These are phyloP conservation scores for Tulasnella sp. DNA, from an alignment of 768 basidiomycete species.

Conservation along the genomic window DNA sequence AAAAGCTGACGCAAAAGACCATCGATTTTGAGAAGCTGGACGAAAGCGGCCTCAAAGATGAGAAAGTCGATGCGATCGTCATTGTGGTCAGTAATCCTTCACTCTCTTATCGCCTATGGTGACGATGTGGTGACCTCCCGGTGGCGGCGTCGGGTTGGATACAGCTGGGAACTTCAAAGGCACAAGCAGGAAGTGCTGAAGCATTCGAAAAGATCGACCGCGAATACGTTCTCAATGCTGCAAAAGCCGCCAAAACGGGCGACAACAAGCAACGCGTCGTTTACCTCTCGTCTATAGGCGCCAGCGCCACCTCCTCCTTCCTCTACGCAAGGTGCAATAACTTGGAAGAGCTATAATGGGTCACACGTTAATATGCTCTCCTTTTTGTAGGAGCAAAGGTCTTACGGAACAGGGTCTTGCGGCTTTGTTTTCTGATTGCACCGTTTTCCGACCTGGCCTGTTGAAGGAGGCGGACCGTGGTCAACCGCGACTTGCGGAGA, in stretches of 20 bases:
- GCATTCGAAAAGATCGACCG: constrained; percentile 71
- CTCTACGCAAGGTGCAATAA: constrained; percentile 48
- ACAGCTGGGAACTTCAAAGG: constrained; percentile 58
- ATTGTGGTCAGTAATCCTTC: constrained; percentile 46
- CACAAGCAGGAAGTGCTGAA: constrained; percentile 56
- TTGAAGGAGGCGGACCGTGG: constrained; percentile 48
- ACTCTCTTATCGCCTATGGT: constrained; percentile 32
- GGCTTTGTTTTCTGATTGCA: constrained; percentile 59
- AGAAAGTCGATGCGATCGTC: constrained; percentile 70
- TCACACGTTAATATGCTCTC: not conserved
- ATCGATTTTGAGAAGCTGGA: constrained; percentile 67
- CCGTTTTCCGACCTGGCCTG: constrained; percentile 63
- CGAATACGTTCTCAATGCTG: constrained; percentile 73
- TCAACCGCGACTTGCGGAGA: constrained; percentile 43
- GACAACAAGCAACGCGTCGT: constrained; percentile 54
- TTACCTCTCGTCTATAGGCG: constrained; percentile 53
- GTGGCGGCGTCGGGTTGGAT: too few relatives aligned
- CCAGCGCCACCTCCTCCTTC: constrained; percentile 48
- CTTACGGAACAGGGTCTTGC: constrained; percentile 67
- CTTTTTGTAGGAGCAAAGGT: constrained; percentile 58
- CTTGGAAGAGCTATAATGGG: not conserved
- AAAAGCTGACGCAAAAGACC: constrained; percentile 63
- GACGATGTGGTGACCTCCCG: not conserved
- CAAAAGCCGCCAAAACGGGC: constrained; percentile 55
- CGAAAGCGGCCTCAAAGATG: constrained; percentile 48